A percentile compares a stretch with the other conserved stretches of the same genome.
Evolutionary conservation across 2,329 filamentous ascomycete genomes (phyloP).

Genomic region (Harringtonia aguacate): DNA sequence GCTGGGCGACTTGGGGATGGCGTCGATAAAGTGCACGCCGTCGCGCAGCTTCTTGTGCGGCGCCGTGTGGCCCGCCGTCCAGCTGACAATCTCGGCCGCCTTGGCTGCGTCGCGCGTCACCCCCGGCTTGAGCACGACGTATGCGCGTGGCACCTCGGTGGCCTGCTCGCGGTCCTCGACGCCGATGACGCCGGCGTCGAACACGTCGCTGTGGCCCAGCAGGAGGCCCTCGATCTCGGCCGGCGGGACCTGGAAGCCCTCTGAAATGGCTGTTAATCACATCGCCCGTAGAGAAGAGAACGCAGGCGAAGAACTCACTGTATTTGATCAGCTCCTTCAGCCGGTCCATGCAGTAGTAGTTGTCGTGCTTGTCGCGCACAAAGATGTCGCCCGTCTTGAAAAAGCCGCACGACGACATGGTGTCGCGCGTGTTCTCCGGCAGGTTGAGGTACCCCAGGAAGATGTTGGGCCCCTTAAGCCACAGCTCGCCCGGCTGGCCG

Average conservation of each 20-base stretch:
- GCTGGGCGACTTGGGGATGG: conserved; percentile 60
- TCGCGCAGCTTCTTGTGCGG: conserved; percentile 57
- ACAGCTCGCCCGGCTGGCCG: conserved; percentile 56
- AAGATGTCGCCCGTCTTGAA: conserved; percentile 89
- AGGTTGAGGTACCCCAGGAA: conserved; percentile 73
- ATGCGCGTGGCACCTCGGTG: conserved; percentile 59
- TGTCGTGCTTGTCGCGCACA: conserved; percentile 63
- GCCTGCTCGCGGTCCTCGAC: conserved; percentile 48
- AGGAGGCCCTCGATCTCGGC: conserved; percentile 49
- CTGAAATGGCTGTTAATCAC: conserved; percentile 28
- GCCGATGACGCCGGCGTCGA: conserved; percentile 53
- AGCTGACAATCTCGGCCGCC: conserved; percentile 26
- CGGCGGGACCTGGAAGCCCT: conserved; percentile 61
- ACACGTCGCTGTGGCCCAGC: conserved; percentile 29
- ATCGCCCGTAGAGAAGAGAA: neutral
- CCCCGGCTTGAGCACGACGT: conserved; percentile 40
- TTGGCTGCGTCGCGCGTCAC: conserved; percentile 19
- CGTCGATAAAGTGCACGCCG: conserved; percentile 57
- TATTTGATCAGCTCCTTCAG: conserved; percentile 59
- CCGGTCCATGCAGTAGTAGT: conserved; percentile 86
- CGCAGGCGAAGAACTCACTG: conserved; percentile 27
- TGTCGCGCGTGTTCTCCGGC: conserved; percentile 56
- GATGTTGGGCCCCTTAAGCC: conserved; percentile 70
- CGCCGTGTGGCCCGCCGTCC: conserved; percentile 26
- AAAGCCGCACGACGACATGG: conserved; percentile 67